phyloP scores from a whole-genome alignment of 345 rosid species.

The Limnanthes douglasii region DNA sequence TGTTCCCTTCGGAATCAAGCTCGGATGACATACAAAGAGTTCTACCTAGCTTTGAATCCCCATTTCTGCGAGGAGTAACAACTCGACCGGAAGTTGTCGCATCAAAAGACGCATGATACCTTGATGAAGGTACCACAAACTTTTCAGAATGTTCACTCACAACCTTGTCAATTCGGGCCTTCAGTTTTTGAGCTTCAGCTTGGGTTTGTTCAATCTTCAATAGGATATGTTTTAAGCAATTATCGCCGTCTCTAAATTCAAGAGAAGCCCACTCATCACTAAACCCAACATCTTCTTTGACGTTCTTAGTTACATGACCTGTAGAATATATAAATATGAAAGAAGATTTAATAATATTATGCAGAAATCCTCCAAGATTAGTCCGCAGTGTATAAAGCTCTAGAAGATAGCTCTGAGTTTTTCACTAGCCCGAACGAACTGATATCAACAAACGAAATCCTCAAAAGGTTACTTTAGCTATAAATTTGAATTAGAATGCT shows the following conservation, averaged over 20 bases:
- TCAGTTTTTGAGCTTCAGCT: slow-evolving; percentile 28
- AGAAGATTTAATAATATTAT: background rate
- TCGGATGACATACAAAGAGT: slow-evolving; percentile 18
- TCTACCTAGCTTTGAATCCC: slow-evolving; percentile 17
- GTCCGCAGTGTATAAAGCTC: too few species aligned
- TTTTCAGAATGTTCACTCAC: slow-evolving; percentile 39
- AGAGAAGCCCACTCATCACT: slow-evolving; percentile 24
- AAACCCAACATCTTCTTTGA: slow-evolving; percentile 19
- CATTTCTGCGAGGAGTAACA: slow-evolving; percentile 19
- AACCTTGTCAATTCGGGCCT: slow-evolving; percentile 45
- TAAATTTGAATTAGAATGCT: slow-evolving; percentile 4
- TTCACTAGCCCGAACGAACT: too few species aligned
- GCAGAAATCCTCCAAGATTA: background rate
- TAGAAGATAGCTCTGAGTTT: too few species aligned
- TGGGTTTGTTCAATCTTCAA: slow-evolving; percentile 38
- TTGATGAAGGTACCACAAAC: slow-evolving; percentile 32
- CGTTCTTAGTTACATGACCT: slow-evolving; percentile 22
- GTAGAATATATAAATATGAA: slow-evolving; percentile 5
- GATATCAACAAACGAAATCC: too few species aligned
- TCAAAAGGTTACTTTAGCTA: background rate
- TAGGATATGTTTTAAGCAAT: slow-evolving; percentile 36
- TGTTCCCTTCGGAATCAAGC: slow-evolving; percentile 11
- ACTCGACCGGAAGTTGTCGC: slow-evolving; percentile 12
- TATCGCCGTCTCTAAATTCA: slow-evolving; percentile 31
- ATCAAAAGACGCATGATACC: slow-evolving; percentile 19